Evolutionary conservation across 2,329 filamentous ascomycete genomes (phyloP).

Genomic region (Colletotrichum tabaci): DNA sequence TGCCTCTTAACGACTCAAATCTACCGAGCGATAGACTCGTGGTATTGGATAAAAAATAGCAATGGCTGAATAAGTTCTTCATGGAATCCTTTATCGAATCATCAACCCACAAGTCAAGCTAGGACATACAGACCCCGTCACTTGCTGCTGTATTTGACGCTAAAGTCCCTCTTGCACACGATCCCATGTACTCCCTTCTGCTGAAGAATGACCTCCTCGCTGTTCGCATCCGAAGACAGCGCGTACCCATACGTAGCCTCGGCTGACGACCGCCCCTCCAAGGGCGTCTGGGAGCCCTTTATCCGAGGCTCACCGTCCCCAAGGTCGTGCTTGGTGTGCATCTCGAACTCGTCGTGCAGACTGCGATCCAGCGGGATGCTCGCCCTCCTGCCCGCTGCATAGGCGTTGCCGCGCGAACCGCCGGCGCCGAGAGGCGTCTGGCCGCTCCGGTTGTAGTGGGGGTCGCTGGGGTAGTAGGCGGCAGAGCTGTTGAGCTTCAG

Average conservation of each 20-base stretch:
- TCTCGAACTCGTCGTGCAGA: conserved; percentile 13
- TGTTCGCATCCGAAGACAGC: conserved; percentile 21
- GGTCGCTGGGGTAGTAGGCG: conserved; percentile 23
- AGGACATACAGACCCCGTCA: background rate
- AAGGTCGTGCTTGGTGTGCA: background rate
- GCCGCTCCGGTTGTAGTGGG: conserved; percentile 25
- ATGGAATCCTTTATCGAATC: too few relatives aligned
- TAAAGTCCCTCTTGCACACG: conserved; percentile 16
- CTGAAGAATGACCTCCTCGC: conserved; percentile 31
- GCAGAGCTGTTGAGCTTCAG: conserved; percentile 46
- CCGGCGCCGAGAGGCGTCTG: conserved; percentile 10
- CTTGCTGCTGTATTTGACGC: conserved; percentile 17
- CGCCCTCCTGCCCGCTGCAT: background rate
- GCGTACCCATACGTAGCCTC: background rate
- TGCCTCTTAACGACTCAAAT: too few relatives aligned
- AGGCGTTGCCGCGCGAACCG: conserved; percentile 4
- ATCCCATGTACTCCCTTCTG: background rate
- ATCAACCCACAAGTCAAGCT: too few relatives aligned
- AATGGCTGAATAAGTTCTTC: too few relatives aligned
- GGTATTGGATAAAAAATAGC: too few relatives aligned
- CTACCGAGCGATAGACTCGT: too few relatives aligned
- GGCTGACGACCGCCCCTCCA: background rate
- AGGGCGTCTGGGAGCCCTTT: background rate
- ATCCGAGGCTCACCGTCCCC: background rate
- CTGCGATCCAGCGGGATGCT: background rate